Evolutionary conservation across 2,329 filamentous ascomycete species (phyloP).

Genomic region (Aspergillus quadrilineatus): DNA sequence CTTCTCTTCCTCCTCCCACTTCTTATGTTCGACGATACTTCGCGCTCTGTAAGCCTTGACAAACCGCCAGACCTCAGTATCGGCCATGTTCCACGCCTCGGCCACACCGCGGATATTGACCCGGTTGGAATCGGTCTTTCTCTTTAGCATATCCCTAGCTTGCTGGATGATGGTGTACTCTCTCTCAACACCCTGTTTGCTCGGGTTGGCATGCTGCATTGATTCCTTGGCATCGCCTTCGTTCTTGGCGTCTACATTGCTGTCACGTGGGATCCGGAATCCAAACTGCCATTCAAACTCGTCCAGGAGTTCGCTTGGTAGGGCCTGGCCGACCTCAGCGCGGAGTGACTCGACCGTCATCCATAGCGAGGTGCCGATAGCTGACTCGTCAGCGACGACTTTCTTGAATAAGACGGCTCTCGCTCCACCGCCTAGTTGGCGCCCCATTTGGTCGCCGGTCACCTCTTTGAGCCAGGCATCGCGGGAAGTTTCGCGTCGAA

Average conservation of each 20-base stretch:
- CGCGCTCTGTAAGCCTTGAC: constrained; percentile 59
- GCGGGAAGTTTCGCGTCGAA: constrained; percentile 67
- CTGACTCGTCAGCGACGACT: constrained; percentile 68
- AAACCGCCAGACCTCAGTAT: constrained; percentile 65
- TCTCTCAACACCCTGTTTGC: constrained; percentile 36
- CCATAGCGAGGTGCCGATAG: constrained; percentile 70
- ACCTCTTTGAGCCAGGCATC: constrained; percentile 75
- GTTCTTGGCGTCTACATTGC: constrained; percentile 40
- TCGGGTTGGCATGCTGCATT: constrained; percentile 38
- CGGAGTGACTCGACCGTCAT: constrained; percentile 67
- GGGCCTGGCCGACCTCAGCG: constrained; percentile 49
- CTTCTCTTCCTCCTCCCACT: constrained; percentile 62
- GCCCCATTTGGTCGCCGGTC: constrained; percentile 67
- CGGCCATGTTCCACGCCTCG: constrained; percentile 59
- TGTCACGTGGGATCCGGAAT: constrained; percentile 67
- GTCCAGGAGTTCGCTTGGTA: constrained; percentile 52
- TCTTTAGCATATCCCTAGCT: constrained; percentile 47
- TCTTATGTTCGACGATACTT: constrained; percentile 55
- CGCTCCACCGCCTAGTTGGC: constrained; percentile 60
- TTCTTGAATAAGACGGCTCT: constrained; percentile 78
- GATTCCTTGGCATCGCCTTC: constrained; percentile 35
- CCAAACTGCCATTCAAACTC: constrained; percentile 89
- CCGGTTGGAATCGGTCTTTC: constrained; percentile 37
- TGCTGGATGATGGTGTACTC: constrained; percentile 53
- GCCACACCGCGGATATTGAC: constrained; percentile 45